Base-by-base conservation (phyloP, 805 yeast genomes). In the Metschnikowia continentalis region DNA sequence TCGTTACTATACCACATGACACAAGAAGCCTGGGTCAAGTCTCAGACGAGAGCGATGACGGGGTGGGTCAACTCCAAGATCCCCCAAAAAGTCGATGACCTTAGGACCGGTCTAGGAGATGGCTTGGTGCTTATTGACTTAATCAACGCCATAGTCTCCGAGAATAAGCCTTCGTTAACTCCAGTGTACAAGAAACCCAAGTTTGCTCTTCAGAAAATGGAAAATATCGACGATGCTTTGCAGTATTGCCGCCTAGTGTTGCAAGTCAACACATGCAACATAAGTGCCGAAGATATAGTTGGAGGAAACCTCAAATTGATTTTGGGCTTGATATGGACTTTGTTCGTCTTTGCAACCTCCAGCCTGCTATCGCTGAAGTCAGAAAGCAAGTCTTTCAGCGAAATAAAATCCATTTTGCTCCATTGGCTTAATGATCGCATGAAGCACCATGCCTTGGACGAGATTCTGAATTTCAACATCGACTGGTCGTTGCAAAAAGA, bases 371-470 rank as follows among this genome's bases (percentile, higher is more conserved):
- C 62, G 8, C 32, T 54, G 46, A 50, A 56, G 20, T 61, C 60
- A 41, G 69, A 61, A 22, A 55, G 61, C 42, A 54, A 55, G 42
- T 66, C 73, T 19, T 57, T 66, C 36, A 44, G 55, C n/a, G 65
- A 71, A 51, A 64, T 73, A 35, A 72, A 69, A 53, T 14, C 51
- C 17, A 61, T 67, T 22, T 54, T 73, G 42, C 60, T 79, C 44
- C 58, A 71, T 10, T 83, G 89, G 89, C 72, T 84, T 50, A 82
- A 80, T 57, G 51, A 47, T 39, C 54, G 64, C 6, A 48, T 60
- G 19, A 54, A 57, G 44, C 54, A 58, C 37, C 53, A 60, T 41
- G 63, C 61, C 19, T 51, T 62, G 23, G 59, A 55, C 2, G 48
- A 53, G 17, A 61, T 83, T 30, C 53, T 64, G 11, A 81, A 83